Evolutionary conservation across 2,329 filamentous ascomycete genomes (phyloP), one percentile per base, ranked within the genome.

Genomic region (Neofusicoccum ribis): DNA sequence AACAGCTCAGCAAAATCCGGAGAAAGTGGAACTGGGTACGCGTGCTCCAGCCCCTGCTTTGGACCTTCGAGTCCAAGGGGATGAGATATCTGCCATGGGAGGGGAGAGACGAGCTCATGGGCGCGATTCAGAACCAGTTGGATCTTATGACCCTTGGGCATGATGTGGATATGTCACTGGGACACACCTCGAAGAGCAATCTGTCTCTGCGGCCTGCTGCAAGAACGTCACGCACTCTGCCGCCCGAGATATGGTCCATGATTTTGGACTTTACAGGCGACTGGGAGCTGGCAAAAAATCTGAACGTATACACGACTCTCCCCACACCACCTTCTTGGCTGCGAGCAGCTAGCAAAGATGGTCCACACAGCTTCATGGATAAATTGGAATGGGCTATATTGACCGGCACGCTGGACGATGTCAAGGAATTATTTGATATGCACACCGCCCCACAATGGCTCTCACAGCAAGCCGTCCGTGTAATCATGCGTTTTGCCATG

Each of bases 401-500:
- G 31, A 89, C 90, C 0, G 88, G 89, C 63, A 86, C 88, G 41
- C 85, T 91, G 5, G 78, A 84, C 0, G 87, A 89, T 39, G 89
- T 96, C 67, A 92, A 91, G 74, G 86, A 87, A 61, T 89, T 91
- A 71, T 85, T 97, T 46, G 86, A 82, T 27, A 81, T 89, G 6
- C 79, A 86, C 43, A 90, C 91, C 17, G 89, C 90, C 0, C 87
- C 90, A 39, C 87, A 87, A 31, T 90, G 92, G 68, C 83, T 97
- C 12, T 95, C 93, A 0, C 89, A 89, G 2, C 83, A 96, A 1
- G 91, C 91, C 43, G 91, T 95, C 67, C 93, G 93, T 72, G 86
- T 97, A 46, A 93, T 97, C 70, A 92, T 97, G 81, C 93, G 95
- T 69, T 97, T 97, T 75, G 91, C 89, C 47, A 89, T 94, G 70